Conservation (phyloP, 495 filamentous ascomycete species). For the Copromyces sp. region DNA sequence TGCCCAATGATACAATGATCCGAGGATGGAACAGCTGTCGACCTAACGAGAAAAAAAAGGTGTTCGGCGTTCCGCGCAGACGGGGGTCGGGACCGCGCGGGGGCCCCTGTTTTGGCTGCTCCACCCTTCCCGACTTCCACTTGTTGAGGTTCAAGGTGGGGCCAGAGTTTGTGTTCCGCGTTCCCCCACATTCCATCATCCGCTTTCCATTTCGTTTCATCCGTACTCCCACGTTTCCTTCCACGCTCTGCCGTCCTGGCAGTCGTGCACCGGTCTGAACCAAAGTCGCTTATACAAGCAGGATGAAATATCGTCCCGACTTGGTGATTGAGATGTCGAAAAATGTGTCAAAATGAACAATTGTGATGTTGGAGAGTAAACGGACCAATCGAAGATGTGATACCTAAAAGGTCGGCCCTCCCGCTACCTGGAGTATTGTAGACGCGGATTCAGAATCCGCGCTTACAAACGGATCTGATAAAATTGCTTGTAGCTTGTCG, state of each 20-base stretch:
- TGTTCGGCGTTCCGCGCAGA: background rate
- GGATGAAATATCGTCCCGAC: background rate
- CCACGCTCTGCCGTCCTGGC: background rate
- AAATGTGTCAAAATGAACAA: background rate
- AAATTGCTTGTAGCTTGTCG: background rate
- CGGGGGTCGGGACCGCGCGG: background rate
- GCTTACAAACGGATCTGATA: background rate
- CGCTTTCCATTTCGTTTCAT: background rate
- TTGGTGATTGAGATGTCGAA: background rate
- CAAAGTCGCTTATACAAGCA: background rate
- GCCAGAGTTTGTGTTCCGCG: background rate
- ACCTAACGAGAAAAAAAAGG: background rate
- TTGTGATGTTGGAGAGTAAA: background rate
- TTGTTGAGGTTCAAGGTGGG: background rate
- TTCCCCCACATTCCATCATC: background rate
- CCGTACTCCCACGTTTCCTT: background rate
- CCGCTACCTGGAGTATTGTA: background rate
- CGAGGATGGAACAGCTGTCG: background rate
- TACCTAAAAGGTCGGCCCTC: background rate
- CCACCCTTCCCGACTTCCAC: background rate
- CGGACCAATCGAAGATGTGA: background rate
- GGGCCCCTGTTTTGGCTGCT: background rate
- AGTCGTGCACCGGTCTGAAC: background rate
- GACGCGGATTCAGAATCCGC: background rate
- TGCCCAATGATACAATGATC: background rate